phyloP scores from a whole-genome alignment of 306 rosid species.

The Cicer chorassanicum region DNA sequence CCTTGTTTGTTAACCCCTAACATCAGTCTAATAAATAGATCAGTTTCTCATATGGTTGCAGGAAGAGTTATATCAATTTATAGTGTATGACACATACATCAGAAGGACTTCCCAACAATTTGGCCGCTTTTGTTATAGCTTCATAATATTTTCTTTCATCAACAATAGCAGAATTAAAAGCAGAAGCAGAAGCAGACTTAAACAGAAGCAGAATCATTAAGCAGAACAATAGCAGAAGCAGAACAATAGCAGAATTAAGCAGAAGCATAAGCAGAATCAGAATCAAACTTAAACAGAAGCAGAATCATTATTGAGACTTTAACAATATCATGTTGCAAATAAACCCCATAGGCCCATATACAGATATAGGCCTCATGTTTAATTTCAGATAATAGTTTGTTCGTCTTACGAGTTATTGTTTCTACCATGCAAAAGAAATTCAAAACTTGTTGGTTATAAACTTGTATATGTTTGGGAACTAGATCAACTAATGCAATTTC shows the following conservation, averaged over 20 bases:
- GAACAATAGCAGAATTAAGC: no score
- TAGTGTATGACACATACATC: conserved; percentile 58
- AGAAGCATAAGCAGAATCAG: no score
- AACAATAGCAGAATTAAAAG: conserved; percentile 48
- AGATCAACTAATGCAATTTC: neutral
- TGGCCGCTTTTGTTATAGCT: conserved; percentile 75
- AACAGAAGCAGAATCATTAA: no score
- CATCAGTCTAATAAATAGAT: conserved; percentile 22
- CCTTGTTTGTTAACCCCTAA: neutral
- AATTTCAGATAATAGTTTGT: conserved; percentile 26
- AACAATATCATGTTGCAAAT: no score
- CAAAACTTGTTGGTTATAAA: conserved; percentile 29
- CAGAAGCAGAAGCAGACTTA: no score
- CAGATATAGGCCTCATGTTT: conserved; percentile 1
- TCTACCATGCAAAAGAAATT: conserved; percentile 11
- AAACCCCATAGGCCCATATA: neutral
- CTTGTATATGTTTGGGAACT: neutral
- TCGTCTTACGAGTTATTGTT: no score
- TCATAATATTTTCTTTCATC: conserved; percentile 66
- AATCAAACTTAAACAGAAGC: no score
- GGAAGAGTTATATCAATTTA: conserved; percentile 26
- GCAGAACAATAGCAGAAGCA: no score
- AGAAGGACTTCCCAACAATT: conserved; percentile 59
- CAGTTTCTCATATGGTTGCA: neutral
- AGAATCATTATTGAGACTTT: no score